phyloP scores from a whole-genome alignment of 2,329 filamentous ascomycete species.

The Pyrenochaeta sp. region DNA sequence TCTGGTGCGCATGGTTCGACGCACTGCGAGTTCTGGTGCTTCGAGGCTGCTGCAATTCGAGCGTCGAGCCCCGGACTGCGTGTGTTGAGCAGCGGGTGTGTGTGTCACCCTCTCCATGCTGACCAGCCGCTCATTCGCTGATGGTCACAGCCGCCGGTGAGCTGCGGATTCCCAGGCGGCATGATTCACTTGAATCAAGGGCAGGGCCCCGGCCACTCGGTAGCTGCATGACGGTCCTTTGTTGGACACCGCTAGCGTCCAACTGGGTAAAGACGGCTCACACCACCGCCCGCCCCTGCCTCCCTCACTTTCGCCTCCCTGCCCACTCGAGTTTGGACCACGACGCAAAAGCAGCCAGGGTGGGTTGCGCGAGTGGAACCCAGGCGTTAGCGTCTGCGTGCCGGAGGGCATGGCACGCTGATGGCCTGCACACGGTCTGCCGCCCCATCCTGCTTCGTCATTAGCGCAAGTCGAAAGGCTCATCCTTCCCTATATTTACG shows the following conservation, averaged over 20 bases:
- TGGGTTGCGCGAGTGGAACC: constrained; percentile 32
- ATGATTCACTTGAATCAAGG: constrained; percentile 37
- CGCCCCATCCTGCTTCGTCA: constrained; percentile 48
- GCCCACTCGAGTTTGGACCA: constrained; percentile 21
- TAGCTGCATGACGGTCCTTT: constrained; percentile 30
- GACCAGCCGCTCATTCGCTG: constrained; percentile 28
- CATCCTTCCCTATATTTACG: constrained; percentile 51
- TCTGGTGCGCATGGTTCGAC: constrained; percentile 6
- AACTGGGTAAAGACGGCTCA: constrained; percentile 23
- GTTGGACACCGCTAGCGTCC: constrained; percentile 26
- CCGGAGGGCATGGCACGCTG: constrained; percentile 35
- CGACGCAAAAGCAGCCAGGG: constrained; percentile 14
- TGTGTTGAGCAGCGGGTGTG: constrained; percentile 23
- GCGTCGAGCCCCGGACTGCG: constrained; percentile 34
- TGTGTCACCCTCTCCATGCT: constrained; percentile 33
- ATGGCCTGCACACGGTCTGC: constrained; percentile 42
- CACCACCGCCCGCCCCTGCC: constrained; percentile 26
- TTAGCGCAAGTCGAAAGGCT: constrained; percentile 41
- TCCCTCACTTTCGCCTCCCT: constrained; percentile 35
- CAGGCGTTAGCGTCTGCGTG: constrained; percentile 33
- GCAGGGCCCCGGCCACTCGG: constrained; percentile 28
- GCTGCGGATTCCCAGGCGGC: constrained; percentile 28
- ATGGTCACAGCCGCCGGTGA: constrained; percentile 32
- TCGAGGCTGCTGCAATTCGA: constrained; percentile 40
- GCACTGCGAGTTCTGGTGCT: constrained; percentile 21